Evolutionary conservation across 2,329 filamentous ascomycete genomes (phyloP).

Genomic region (Didymellaceae sp.): DNA sequence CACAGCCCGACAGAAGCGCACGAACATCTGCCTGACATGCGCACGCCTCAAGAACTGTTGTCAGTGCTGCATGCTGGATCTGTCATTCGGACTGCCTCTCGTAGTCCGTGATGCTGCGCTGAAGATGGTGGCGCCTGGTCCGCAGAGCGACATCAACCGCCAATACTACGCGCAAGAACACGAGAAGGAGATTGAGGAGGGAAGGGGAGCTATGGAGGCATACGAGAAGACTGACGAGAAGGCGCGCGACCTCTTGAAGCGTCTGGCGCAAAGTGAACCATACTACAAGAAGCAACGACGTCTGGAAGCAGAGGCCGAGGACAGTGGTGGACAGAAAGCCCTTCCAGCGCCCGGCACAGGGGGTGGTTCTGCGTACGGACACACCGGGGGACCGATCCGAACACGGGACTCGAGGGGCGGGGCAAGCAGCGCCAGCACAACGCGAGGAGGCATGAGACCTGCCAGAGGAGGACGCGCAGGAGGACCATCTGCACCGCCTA

Average conservation of each 20-base stretch:
- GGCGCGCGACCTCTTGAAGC: slow-evolving; percentile 82
- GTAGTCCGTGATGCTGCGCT: slow-evolving; percentile 93
- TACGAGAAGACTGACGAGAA: slow-evolving; percentile 99
- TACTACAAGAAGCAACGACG: slow-evolving; percentile 90
- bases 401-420: slow-evolving; percentile 65
- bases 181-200: slow-evolving; percentile 93
- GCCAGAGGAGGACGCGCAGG: slow-evolving; percentile 56
- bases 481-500: slow-evolving; percentile 74
- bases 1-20: slow-evolving; percentile 88
- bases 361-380: slow-evolving; percentile 41
- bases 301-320: slow-evolving; percentile 64
- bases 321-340: slow-evolving; percentile 51
- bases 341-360: slow-evolving; percentile 49
- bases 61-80: slow-evolving; percentile 97
- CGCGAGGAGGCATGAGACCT: slow-evolving; percentile 49
- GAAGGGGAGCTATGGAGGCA: slow-evolving; percentile 77
- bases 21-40: slow-evolving; percentile 95
- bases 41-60: slow-evolving; percentile 98
- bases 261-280: slow-evolving; percentile 89
- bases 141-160: slow-evolving; percentile 88
- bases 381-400: slow-evolving; percentile 74
- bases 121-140: slow-evolving; percentile 96
- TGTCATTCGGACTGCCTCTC: slow-evolving; percentile 94
- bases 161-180: slow-evolving; percentile 99
- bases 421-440: slow-evolving; percentile 29